Evolutionary conservation across 306 rosid genomes (phyloP), one percentile per base, ranked within the genome.

Genomic region (Vigna angularis): DNA sequence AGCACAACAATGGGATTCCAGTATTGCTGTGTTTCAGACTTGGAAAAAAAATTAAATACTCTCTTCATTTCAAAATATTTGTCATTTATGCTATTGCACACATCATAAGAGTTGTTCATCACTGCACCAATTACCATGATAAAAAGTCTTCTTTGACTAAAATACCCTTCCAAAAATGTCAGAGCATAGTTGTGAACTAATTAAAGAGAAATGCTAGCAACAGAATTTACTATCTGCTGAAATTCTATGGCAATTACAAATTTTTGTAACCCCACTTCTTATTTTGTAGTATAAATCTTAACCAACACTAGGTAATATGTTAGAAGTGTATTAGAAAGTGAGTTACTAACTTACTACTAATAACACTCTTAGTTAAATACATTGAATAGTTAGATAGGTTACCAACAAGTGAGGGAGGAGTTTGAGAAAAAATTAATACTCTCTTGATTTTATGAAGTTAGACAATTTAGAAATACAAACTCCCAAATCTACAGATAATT

Each of bases 21-120:
- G 38, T 45, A 71, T 45, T 51, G 57, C 36, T 22, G 26, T 40
- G 48, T 53, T 72, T 53, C 24, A 64, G 81, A 70, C 16, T 45
- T 17, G 53, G 69, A 58, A 52, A 30, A 71, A 59, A 68, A 57
- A 58, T 22, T 17, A 61, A 42, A 34, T 56, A 67, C 56, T 38
- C 50, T 3, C 49, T 38, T 34, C 40, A 17, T 38, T 65, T 38
- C 9, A n/a, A 65, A 65, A 38, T 17, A 38, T 36, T 4, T 64
- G 14, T 38, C 50, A 9, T 17, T 9, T 17, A 38, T 9, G 50
- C 50, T 10, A 65, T 17, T 38, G 50, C 50, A 17, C 50, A 36
- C n/a, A 38, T 65, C 50, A 36, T 9, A 17, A 38, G 50, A 65
- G 9, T 4, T 17, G 18, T 65, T 38, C 10, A 17, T 38, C 10